phyloP scores from a whole-genome alignment of 164 flowering plant genomes.

The Nymphaea colorata region DNA sequence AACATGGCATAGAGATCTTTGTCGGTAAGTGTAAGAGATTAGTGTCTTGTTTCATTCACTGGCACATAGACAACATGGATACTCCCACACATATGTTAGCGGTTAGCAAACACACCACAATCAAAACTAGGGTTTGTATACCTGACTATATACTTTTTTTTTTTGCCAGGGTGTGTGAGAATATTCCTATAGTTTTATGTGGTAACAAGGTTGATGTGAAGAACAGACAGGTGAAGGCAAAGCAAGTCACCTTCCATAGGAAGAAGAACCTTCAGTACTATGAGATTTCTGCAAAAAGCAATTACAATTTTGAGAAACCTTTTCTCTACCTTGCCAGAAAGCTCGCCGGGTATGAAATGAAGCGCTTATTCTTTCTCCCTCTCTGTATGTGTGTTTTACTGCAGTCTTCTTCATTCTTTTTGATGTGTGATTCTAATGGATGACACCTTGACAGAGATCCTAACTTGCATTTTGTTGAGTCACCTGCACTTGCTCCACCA shows the following conservation, averaged over 20 bases:
- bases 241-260: slow-evolving; percentile 78
- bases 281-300: slow-evolving; percentile 80
- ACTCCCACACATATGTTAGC: too few relatives aligned
- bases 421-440: too few relatives aligned
- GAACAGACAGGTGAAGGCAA: slow-evolving; percentile 79
- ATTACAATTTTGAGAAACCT: slow-evolving; percentile 76
- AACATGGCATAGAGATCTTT: slow-evolving; percentile 30
- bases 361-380: too few relatives aligned
- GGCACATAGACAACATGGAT: too few relatives aligned
- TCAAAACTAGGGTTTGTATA: too few relatives aligned
- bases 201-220: slow-evolving; percentile 83
- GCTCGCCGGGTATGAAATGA: slow-evolving; percentile 51
- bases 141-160: neutral
- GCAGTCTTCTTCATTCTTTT: too few relatives aligned
- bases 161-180: slow-evolving; percentile 52
- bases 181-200: slow-evolving; percentile 70
- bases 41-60: neutral
- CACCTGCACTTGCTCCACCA: slow-evolving; percentile 63
- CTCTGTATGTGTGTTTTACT: too few relatives aligned
- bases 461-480: slow-evolving; percentile 46
- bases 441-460: slow-evolving; percentile 22
- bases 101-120: too few relatives aligned
- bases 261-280: slow-evolving; percentile 74
- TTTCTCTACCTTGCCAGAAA: slow-evolving; percentile 71
- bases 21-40: slow-evolving; percentile 10